Percentiles rank a stretch among this genome's conserved stretches.
Conservation (phyloP, 306 rosid species). For the Cicer chorassanicum region DNA sequence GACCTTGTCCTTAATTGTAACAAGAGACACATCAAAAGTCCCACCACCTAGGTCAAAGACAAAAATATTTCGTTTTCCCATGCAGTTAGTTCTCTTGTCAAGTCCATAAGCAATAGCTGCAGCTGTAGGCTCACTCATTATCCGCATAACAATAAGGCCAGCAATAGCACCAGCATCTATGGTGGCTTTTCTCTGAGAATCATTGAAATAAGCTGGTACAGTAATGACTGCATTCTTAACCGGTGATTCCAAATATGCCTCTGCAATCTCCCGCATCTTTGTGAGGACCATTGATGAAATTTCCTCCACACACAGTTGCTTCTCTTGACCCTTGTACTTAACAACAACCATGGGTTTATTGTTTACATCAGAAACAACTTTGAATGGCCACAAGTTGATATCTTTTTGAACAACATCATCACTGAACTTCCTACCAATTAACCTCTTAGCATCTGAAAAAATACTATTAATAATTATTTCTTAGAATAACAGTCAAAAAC, state of each 20-base stretch:
- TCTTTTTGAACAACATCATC: neutral
- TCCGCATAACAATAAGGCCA: neutral
- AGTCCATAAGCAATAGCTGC: neutral
- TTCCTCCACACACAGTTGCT: neutral
- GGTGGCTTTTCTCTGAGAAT: neutral
- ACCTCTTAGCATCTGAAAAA: neutral
- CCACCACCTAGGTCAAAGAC: constrained; percentile 7
- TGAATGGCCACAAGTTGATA: neutral
- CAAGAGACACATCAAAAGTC: constrained; percentile 21
- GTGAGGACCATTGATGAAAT: neutral
- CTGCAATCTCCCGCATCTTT: neutral
- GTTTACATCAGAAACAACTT: neutral
- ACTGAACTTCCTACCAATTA: neutral
- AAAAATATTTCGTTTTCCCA: neutral
- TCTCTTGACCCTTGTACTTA: neutral
- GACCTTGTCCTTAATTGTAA: constrained; percentile 18
- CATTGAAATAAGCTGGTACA: neutral
- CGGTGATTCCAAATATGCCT: neutral
- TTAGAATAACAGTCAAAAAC: neutral
- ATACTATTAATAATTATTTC: neutral
- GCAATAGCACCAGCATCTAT: neutral
- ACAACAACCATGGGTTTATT: neutral
- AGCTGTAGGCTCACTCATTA: neutral
- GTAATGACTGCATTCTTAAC: neutral
- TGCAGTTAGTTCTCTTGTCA: neutral